Base-by-base conservation (phyloP, 306 rosid genomes). In the Coriaria nepalensis region DNA sequence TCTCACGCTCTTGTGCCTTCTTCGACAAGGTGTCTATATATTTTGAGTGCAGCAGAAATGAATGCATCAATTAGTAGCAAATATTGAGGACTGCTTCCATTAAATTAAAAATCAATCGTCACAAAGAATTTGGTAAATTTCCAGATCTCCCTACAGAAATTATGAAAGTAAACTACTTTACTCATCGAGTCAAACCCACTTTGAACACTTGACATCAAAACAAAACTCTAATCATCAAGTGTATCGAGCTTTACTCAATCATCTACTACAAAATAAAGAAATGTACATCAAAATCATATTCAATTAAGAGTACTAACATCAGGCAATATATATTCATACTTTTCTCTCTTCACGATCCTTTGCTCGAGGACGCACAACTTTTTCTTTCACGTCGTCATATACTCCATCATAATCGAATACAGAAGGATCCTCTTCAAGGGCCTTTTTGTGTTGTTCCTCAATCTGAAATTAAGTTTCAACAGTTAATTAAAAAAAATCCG, bases 381-480 rank as follows among this genome's bases (percentile, higher is more conserved):
- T 77, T 49, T 70, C 68, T 67, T 90, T 90, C 98, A 77, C 81
- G 52, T 81, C 70, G 44, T 79, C 98, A 61, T 85, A 85, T 51
- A 90, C 86, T 60, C 81, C 83, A 45, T 90, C 98, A 55, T 90
- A 90, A 66, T 81, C 79, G 47, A 90, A 84, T 35, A 80, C 53
- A 0, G 82, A 66, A 0, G 94, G 95, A 50, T 90, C 98, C 70
- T 84, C 94, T 66, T 77, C 76, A 59, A 90, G 67, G 8, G 95
- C 92, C 68, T 81, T 84, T 71, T 68, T 79, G 50, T 79, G 82
- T 74, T 74, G 94, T 62, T 79, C 85, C 76, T 90, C 98, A 38
- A 73, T 85, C 64, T 56, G 8, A 45, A 37, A 42, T 9, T 7
- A 52, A 29, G 9, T 56, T 46, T 37, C 46, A 47, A 57, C 46